A percentile compares a stretch with the other conserved stretches of the same genome.
phyloP scores from a whole-genome alignment of 179 eudicot species.

The Corrigiola litoralis region DNA sequence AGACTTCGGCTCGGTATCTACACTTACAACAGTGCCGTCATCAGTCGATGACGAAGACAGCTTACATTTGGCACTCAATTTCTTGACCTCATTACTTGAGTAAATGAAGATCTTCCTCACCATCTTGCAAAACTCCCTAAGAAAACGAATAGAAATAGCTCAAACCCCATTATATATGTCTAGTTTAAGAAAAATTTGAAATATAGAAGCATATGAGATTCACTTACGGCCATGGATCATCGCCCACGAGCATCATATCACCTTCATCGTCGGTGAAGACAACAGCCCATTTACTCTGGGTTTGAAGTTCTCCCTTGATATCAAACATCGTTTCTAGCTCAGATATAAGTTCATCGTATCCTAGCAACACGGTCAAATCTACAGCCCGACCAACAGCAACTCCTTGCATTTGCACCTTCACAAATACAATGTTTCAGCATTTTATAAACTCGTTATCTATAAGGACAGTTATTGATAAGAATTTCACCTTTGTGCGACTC shows the following conservation, averaged over 20 bases:
- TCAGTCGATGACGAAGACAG: slow-evolving; percentile 35
- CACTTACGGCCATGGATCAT: slow-evolving; percentile 91
- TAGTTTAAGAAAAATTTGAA: no score
- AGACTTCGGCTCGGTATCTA: slow-evolving; percentile 41
- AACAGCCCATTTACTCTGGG: slow-evolving; percentile 61
- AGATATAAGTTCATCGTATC: slow-evolving; percentile 52
- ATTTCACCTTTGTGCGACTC: slow-evolving; percentile 70
- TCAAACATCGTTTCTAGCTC: slow-evolving; percentile 84
- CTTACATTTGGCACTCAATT: slow-evolving; percentile 46
- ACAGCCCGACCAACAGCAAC: slow-evolving; percentile 89
- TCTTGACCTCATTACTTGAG: slow-evolving; percentile 64
- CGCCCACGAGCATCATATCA: slow-evolving; percentile 92
- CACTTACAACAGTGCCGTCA: slow-evolving; percentile 35
- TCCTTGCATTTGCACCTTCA: slow-evolving; percentile 91
- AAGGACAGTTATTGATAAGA: neutral
- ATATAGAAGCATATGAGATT: neutral
- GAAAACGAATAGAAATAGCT: neutral
- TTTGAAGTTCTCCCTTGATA: slow-evolving; percentile 65
- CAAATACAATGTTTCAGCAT: neutral
- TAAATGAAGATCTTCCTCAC: slow-evolving; percentile 64
- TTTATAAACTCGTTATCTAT: neutral
- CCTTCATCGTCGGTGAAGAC: slow-evolving; percentile 88
- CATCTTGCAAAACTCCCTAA: slow-evolving; percentile 74
- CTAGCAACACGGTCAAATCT: slow-evolving; percentile 53
- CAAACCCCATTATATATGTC: no score